Base-by-base conservation (phyloP, 2,329 filamentous ascomycete species). In the Fusarium sp. region DNA sequence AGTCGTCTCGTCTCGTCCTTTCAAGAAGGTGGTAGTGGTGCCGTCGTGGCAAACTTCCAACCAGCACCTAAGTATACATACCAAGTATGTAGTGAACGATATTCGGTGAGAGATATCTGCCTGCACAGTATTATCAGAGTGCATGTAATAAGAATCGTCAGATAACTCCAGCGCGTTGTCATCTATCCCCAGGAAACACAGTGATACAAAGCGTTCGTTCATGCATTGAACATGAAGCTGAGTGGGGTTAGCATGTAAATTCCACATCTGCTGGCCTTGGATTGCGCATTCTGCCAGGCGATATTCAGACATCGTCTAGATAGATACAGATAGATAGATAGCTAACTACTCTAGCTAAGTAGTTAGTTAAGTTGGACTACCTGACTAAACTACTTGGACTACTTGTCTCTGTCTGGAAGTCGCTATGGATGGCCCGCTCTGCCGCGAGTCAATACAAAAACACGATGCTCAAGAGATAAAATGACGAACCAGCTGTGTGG, bases 191-290 rank as follows among this genome's bases (percentile, higher is more conserved):
- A 52, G 54, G 46, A 58, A 48, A 61, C 49, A 54, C 63, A 54
- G 65, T 45, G 55, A 35, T 52, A 47, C 65, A 49, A 46, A 36
- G 63, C 63, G 68, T 74, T 73, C 63, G 68, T 74, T 73, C 72
- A 74, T 74, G 72, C 72, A 69, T 52, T 63, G 39, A 35, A 36
- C 36, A 50, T 54, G 47, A 61, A 53, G 50, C 57, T 59, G 40
- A 58, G 53, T 59, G 46, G 60, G 46, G 36, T 21, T 53, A 37
- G 59, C 67, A 55, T 48, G 63, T 58, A 41, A 39, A 62, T 53
- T 47, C 69, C 61, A 58, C 60, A 62, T n/a, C n/a, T n/a, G 54
- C 68, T 70, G 58, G 55, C 56, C 63, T 53, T 57, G 65, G 52
- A 65, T 68, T 45, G 36, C 40, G 45, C 39, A 46, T 40, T 35